phyloP scores from a whole-genome alignment of 495 filamentous ascomycete species.

The Penicillium diatomitis region DNA sequence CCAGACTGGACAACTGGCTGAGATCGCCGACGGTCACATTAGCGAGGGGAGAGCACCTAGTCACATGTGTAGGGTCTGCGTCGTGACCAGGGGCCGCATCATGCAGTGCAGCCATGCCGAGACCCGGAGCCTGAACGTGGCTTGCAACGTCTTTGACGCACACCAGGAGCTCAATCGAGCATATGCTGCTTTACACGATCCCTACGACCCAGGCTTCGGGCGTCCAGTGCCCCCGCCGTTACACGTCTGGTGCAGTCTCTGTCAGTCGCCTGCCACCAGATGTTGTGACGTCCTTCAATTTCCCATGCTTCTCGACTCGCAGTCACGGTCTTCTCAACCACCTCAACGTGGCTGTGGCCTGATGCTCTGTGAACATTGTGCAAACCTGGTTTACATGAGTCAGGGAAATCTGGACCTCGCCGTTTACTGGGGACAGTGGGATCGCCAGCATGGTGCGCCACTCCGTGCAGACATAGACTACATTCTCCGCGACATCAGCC shows the following conservation, averaged over 20 bases:
- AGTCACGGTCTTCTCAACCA: not conserved
- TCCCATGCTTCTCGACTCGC: not conserved
- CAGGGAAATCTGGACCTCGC: conserved; percentile 2
- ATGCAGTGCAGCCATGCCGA: conserved; percentile 1
- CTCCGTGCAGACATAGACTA: conserved; percentile 5
- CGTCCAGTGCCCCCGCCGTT: not conserved
- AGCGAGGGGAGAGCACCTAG: conserved; percentile 5
- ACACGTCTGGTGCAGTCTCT: conserved; percentile 5
- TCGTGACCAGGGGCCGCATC: not conserved
- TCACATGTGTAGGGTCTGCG: conserved; percentile 5
- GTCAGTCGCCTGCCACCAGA: conserved; percentile 3
- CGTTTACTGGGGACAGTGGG: not conserved
- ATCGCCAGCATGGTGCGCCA: not conserved
- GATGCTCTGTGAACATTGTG: conserved; percentile 2
- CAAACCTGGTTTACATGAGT: not conserved
- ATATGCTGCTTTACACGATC: not conserved
- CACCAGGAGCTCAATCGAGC: not conserved
- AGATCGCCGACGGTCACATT: not conserved
- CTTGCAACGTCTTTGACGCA: not conserved
- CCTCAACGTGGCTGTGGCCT: conserved; percentile 2
- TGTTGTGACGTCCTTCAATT: not conserved
- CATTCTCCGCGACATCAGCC: not conserved
- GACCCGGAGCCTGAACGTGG: not conserved
- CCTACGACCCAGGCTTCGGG: not conserved
- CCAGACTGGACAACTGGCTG: not conserved